Percentiles rank a stretch among this genome's conserved stretches.
These are phyloP conservation scores for Colletotrichum chlorophyti DNA, from an alignment of 2,329 filamentous ascomycete genomes.

Conservation along the genomic window DNA sequence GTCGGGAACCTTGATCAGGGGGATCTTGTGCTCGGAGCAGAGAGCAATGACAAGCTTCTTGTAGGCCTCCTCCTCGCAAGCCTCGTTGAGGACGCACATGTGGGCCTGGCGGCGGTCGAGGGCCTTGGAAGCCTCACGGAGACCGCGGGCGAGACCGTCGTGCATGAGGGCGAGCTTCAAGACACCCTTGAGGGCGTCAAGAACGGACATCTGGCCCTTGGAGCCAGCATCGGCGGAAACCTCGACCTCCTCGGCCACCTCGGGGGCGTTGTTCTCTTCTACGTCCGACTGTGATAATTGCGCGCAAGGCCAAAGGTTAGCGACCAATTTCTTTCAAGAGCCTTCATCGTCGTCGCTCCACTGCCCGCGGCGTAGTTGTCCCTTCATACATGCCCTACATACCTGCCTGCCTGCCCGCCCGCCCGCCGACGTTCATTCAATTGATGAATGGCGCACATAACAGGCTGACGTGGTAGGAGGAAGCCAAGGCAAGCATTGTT, in stretches of 20 bases:
- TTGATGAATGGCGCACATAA: no score
- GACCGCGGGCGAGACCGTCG: conserved; percentile 97
- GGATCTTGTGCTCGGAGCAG: conserved; percentile 99
- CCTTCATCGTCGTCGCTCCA: background rate
- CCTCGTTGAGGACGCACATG: conserved; percentile 99
- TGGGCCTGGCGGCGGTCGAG: conserved; percentile 98
- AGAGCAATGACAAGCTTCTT: conserved; percentile 99
- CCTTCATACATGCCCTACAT: no score
- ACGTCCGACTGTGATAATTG: conserved; percentile 85
- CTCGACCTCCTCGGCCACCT: conserved; percentile 89
- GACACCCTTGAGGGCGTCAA: conserved; percentile 98
- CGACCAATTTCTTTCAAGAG: background rate
- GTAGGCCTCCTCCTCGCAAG: conserved; percentile 99
- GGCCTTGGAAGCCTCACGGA: conserved; percentile 98
- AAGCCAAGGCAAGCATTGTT: background rate
- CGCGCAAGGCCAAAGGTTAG: conserved; percentile 29
- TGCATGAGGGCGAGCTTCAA: conserved; percentile 99
- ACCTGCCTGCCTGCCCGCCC: no score
- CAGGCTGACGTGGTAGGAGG: no score
- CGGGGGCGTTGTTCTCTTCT: conserved; percentile 96
- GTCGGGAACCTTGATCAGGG: conserved; percentile 99
- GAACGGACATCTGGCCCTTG: conserved; percentile 95
- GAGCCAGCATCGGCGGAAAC: conserved; percentile 88
- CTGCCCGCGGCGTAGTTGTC: no score
- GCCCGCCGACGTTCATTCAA: no score